phyloP scores from a whole-genome alignment of 108 stramenopile species.

The Poteriospumella lacustris region DNA sequence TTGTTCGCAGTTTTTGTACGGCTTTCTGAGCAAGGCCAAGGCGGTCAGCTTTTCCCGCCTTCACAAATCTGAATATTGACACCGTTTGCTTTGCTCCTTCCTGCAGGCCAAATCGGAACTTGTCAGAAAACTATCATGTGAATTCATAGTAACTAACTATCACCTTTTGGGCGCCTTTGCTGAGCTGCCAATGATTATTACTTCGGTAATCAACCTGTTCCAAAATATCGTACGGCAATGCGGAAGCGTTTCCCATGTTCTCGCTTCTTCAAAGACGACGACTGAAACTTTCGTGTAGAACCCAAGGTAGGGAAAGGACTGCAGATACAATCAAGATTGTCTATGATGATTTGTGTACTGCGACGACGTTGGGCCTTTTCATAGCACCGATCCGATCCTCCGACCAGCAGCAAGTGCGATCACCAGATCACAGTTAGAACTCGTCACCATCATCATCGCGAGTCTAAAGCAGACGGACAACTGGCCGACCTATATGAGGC shows the following conservation, averaged over 20 bases:
- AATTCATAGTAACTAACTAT: background rate
- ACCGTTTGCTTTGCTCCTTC: background rate
- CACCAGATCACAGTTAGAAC: no score
- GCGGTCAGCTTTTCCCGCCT: background rate
- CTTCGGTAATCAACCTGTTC: background rate
- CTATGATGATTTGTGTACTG: no score
- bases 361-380: no score
- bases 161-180: background rate
- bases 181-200: background rate
- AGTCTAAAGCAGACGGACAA: no score
- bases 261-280: no score
- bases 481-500: no score
- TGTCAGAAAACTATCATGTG: background rate
- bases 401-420: no score
- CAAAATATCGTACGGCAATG: background rate
- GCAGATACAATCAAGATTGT: no score
- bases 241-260: background rate
- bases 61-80: background rate
- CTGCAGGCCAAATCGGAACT: background rate
- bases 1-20: conserved; percentile 8
- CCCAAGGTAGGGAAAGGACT: no score
- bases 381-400: no score
- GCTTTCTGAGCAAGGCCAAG: background rate
- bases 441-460: no score
- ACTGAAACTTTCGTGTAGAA: no score